Evolutionary conservation across 768 basidiomycete genomes (phyloP), one percentile per base, ranked within the genome.

Genomic region (Serendipita sp.): DNA sequence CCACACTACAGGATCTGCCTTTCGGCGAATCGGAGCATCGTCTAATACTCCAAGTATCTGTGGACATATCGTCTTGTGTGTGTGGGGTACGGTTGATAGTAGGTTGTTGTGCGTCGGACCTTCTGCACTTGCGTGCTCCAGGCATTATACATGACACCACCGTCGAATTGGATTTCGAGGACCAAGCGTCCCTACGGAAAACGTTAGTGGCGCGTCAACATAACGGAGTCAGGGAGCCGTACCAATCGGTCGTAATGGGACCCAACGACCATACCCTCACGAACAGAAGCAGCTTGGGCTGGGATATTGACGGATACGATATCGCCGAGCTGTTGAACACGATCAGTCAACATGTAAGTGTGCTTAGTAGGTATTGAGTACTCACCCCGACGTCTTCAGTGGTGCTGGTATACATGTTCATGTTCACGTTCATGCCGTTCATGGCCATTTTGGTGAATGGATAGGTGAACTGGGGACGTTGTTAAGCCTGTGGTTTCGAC

Each of bases 211-310:
- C 27, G 33, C 18, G 11, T 50, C 37, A 27, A 37, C 64, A 31
- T 31, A 23, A 23, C 34, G 33, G 64, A 58, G 50, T 40, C 36
- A 63, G 15, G 15, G 23, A 15, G 64, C 16, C 13, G 78, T 73
- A 89, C 88, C 63, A 78, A 73, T 68, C 78, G 76, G 80, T 91
- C 89, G 64, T 80, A 69, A 75, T 87, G 83, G 37, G 86, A 80
- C 44, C 88, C 87, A 43, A 90, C 75, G 67, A 91, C 89, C 64
- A 91, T 80, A 62, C 91, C 90, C 71, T 93, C 89, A 70, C 79
- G 81, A 67, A 81, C 78, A 36, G 55, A 29, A n/a, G 55, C 55
- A 69, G 85, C 86, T 65, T 79, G 78, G 34, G 73, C 62, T 44
- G 81, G 81, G 70, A 87, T 80, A 69, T 83, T 79, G 70, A 91